Evolutionary conservation across 2,329 filamentous ascomycete species (phyloP).

Genomic region (Coniochaeta prunicola): DNA sequence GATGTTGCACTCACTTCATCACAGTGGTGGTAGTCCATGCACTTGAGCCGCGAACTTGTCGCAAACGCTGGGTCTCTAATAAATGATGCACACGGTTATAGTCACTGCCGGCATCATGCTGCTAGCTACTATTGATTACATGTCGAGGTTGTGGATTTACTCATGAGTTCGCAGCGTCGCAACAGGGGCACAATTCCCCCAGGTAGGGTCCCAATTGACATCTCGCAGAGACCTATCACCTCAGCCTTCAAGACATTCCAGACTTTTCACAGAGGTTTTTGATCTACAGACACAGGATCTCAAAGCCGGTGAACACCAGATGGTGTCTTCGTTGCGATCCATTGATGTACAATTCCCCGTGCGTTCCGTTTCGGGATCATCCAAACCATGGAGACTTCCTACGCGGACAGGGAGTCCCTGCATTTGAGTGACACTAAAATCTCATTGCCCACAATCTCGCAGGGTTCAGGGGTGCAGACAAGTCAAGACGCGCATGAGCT

Average conservation of each 20-base stretch:
- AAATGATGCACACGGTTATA: background rate
- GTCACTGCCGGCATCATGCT: background rate
- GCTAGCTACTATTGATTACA: background rate
- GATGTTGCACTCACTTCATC: background rate
- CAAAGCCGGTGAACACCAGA: background rate
- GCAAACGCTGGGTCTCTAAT: background rate
- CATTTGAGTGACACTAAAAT: conserved; percentile 2
- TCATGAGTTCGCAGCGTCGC: no score
- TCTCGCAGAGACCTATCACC: no score
- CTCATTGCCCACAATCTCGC: background rate
- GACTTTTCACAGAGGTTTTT: no score
- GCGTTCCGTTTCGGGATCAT: conserved; percentile 3
- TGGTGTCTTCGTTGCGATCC: background rate
- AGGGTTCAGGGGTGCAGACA: background rate
- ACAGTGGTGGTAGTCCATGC: no score
- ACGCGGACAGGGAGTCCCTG: background rate
- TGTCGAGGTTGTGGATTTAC: no score
- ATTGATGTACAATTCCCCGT: conserved; percentile 3
- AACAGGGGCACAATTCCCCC: no score
- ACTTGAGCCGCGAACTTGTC: background rate
- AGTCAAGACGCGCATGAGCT: conserved; percentile 14
- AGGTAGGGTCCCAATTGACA: no score
- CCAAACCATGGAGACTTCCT: background rate
- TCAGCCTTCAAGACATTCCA: no score
- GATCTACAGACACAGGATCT: no score